Evolutionary conservation across 1,139 yeast species (phyloP).

Genomic region (Sugiyamaella pinicola): DNA sequence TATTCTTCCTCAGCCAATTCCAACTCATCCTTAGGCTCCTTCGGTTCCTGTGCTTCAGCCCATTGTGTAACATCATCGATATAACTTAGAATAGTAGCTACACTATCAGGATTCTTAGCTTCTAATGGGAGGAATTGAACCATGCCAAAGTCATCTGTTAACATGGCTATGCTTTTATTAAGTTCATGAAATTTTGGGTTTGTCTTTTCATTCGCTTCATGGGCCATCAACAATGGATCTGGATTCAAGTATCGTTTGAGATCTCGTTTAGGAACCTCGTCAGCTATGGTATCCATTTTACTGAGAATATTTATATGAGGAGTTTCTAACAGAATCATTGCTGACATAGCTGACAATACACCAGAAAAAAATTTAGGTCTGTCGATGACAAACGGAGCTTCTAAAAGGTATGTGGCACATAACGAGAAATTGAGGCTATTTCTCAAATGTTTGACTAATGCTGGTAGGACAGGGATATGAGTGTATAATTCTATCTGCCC

Average conservation of each 20-base stretch:
- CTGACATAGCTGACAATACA: constrained; percentile 95
- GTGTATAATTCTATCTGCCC: constrained; percentile 97
- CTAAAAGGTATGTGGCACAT: constrained; percentile 90
- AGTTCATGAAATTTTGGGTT: constrained; percentile 78
- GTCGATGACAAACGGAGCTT: constrained; percentile 92
- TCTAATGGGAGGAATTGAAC: constrained; percentile 93
- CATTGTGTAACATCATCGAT: constrained; percentile 97
- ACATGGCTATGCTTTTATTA: constrained; percentile 79
- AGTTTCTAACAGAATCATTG: constrained; percentile 90
- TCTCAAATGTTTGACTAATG: constrained; percentile 80
- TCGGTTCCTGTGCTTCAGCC: constrained; percentile 96
- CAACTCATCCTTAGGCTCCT: constrained; percentile 83
- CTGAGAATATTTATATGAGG: constrained; percentile 92
- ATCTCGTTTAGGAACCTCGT: constrained; percentile 67
- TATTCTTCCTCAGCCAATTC: constrained; percentile 56
- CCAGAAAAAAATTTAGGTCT: constrained; percentile 92
- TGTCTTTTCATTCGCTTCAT: constrained; percentile 50
- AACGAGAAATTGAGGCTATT: constrained; percentile 77
- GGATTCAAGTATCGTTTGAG: constrained; percentile 86
- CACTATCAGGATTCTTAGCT: constrained; percentile 76
- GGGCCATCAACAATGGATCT: constrained; percentile 75
- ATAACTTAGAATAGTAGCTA: constrained; percentile 82
- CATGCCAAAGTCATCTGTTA: constrained; percentile 95
- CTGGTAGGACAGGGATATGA: constrained; percentile 90
- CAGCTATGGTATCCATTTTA: constrained; percentile 75